These are phyloP conservation scores for Globisporangium paddicum DNA, from an alignment of 352 stramenopile genomes.

Conservation along the genomic window DNA sequence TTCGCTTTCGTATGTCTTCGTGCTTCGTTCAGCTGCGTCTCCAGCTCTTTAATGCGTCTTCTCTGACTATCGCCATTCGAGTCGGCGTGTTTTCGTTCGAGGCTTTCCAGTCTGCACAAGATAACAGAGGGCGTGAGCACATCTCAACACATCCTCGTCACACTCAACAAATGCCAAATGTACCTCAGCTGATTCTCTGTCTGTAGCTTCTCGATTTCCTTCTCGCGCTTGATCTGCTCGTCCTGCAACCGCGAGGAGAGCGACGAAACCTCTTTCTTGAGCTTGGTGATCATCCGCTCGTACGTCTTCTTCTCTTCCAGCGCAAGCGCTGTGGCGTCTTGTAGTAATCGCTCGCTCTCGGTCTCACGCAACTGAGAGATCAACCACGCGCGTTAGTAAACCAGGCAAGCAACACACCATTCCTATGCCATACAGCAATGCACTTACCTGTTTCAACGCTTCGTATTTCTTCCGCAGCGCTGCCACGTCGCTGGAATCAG, in stretches of 20 bases:
- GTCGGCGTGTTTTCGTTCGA: conserved; percentile 24
- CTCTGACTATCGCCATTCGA: conserved; percentile 37
- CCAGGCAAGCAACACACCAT: not conserved
- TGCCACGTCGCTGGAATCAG: conserved; percentile 4
- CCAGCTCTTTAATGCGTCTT: conserved; percentile 45
- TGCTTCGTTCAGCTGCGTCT: conserved; percentile 45
- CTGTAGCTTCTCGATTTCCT: conserved; percentile 45
- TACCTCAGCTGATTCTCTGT: conserved; percentile 35
- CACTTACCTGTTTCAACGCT: conserved; percentile 34
- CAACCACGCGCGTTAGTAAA: conserved; percentile 3
- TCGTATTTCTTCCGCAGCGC: conserved; percentile 38
- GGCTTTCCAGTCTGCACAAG: conserved; percentile 22
- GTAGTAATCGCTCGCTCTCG: conserved; percentile 58
- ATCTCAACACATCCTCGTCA: not conserved
- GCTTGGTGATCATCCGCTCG: conserved; percentile 59
- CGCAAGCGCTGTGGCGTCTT: conserved; percentile 51
- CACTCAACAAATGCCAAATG: not conserved
- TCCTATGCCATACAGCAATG: not conserved
- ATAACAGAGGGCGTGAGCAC: not conserved
- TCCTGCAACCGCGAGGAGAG: conserved; percentile 55
- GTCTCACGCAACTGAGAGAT: conserved; percentile 41
- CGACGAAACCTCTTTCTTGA: conserved; percentile 59
- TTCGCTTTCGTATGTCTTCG: conserved; percentile 36
- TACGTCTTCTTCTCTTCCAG: conserved; percentile 70
- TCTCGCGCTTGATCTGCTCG: conserved; percentile 34